Conservation (phyloP, 495 filamentous ascomycete genomes). For the Tetracladium marchalianum region DNA sequence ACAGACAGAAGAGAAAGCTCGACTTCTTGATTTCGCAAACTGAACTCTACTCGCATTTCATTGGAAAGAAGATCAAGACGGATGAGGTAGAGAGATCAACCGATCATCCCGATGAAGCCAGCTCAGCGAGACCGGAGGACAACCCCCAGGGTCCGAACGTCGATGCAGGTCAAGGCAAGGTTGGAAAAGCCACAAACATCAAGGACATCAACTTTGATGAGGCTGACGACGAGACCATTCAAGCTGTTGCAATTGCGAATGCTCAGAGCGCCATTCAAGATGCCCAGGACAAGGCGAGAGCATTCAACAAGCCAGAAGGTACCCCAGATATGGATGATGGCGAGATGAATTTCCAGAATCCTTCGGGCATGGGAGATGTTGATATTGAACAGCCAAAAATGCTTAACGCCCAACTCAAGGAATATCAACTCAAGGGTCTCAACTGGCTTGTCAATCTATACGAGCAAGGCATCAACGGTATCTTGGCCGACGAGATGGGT, state of each 20-base stretch:
- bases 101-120: constrained; percentile 60
- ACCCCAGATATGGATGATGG: constrained; percentile 57
- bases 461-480: constrained; percentile 99
- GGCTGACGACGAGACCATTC: constrained; percentile 77
- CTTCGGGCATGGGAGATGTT: constrained; percentile 84
- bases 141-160: constrained; percentile 42
- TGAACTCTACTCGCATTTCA: constrained; percentile 97
- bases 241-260: constrained; percentile 82
- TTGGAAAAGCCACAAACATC: constrained; percentile 76
- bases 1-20: constrained; percentile 93
- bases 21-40: constrained; percentile 99
- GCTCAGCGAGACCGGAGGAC: constrained; percentile 30
- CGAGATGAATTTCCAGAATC: constrained; percentile 99
- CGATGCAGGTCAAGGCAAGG: constrained; percentile 45
- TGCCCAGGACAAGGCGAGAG: constrained; percentile 83
- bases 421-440: constrained; percentile 96
- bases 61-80: constrained; percentile 97
- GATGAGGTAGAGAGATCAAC: constrained; percentile 82
- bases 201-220: constrained; percentile 93
- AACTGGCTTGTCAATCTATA: constrained; percentile 99
- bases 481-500: constrained; percentile 98
- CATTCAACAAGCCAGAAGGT: constrained; percentile 69
- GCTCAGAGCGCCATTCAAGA: constrained; percentile 94
- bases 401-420: constrained; percentile 87
- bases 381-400: constrained; percentile 92